phyloP scores from a whole-genome alignment of 106 monocot species.

The Ottelia alismoides region DNA sequence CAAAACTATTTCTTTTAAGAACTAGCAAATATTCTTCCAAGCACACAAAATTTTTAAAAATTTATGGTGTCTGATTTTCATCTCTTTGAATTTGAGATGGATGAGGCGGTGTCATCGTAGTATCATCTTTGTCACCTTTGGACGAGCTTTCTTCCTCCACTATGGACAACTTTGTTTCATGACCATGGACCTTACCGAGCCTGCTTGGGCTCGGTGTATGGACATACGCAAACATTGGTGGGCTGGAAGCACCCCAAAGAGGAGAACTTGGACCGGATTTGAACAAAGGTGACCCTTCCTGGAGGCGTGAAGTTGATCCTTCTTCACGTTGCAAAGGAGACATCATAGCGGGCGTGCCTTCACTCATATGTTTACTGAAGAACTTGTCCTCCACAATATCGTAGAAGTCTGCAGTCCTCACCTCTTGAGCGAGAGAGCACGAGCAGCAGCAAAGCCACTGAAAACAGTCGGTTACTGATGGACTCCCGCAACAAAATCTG shows the following conservation, averaged over 20 bases:
- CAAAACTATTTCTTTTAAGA: no score
- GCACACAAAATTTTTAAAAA: no score
- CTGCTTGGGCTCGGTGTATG: constrained; percentile 9
- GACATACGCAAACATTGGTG: constrained; percentile 2
- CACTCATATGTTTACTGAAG: constrained; percentile 17
- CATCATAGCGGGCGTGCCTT: not conserved
- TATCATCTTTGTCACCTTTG: not conserved
- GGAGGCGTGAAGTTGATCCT: no score
- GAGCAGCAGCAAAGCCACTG: constrained; percentile 44
- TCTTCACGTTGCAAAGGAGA: constrained; percentile 28
- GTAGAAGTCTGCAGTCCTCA: constrained; percentile 39
- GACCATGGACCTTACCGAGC: not conserved
- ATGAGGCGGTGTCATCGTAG: constrained; percentile 14
- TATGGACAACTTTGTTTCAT: constrained; percentile 1
- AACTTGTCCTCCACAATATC: constrained; percentile 40
- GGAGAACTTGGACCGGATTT: constrained; percentile 17
- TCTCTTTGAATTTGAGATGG: constrained; percentile 5
- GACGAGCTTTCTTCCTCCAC: constrained; percentile 2
- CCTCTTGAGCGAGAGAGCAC: constrained; percentile 43
- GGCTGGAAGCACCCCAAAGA: constrained; percentile 8
- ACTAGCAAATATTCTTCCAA: no score
- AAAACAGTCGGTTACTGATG: constrained; percentile 30
- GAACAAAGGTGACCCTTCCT: constrained; percentile 7
- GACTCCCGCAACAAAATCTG: constrained; percentile 26
- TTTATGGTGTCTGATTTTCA: not conserved